These are phyloP conservation scores for Umbelopsis sp. DNA, from an alignment of 192 early-diverging fungal species.

Conservation along the genomic window DNA sequence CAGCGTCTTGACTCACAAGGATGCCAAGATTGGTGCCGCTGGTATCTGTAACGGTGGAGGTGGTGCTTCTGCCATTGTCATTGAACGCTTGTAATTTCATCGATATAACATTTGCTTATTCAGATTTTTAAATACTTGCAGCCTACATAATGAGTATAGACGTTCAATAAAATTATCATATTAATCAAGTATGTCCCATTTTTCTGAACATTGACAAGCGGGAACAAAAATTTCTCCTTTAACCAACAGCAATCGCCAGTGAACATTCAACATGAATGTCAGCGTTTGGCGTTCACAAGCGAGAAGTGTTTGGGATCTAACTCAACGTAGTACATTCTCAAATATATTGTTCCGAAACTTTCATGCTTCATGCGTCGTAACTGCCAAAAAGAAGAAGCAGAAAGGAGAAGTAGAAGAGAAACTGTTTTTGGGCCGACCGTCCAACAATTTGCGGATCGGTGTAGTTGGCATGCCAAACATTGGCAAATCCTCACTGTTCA, in stretches of 20 bases:
- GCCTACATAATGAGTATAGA: conserved; percentile 18
- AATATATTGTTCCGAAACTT: background rate
- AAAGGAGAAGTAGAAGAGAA: conserved; percentile 60
- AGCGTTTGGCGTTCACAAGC: background rate
- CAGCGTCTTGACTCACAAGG: conserved; percentile 70
- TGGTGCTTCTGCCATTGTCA: conserved; percentile 37
- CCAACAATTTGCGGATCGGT: conserved; percentile 91
- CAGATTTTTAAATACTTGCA: conserved; percentile 6
- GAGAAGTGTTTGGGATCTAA: background rate
- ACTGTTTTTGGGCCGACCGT: conserved; percentile 76
- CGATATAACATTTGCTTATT: background rate
- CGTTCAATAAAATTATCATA: conserved; percentile 9
- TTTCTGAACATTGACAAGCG: too few relatives aligned
- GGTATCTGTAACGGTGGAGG: conserved; percentile 84
- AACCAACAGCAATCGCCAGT: background rate
- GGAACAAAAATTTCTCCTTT: too few relatives aligned
- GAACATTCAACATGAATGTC: background rate
- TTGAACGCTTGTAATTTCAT: conserved; percentile 31
- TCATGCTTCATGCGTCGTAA: background rate
- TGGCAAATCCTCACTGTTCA: conserved; percentile 88
- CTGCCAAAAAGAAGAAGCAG: conserved; percentile 13
- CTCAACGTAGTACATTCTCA: background rate
- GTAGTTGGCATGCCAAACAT: conserved; percentile 99
- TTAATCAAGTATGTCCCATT: background rate
- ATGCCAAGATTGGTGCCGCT: conserved; percentile 84